phyloP scores from a whole-genome alignment of 371 early-diverging fungal genomes.

The Mortierella sp. region DNA sequence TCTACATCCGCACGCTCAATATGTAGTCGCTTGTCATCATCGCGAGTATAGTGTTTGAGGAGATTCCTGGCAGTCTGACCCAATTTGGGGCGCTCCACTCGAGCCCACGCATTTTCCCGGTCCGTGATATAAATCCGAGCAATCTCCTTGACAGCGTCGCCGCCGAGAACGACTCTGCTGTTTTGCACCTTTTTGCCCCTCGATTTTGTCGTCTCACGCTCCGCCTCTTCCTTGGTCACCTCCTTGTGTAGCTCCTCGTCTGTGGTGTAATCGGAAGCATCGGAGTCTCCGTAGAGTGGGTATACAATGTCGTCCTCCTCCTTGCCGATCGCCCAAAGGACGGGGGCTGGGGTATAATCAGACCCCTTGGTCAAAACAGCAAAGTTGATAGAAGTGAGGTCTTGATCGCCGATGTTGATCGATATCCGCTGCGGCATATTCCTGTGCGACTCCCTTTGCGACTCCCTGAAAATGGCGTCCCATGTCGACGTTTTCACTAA shows the following conservation, averaged over 20 bases:
- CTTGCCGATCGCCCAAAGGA: background rate
- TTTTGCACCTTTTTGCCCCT: background rate
- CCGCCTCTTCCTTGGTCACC: conserved; percentile 25
- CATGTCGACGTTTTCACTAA: conserved; percentile 33
- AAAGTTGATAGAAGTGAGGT: conserved; percentile 37
- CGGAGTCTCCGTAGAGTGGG: conserved; percentile 67
- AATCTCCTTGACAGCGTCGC: conserved; percentile 17
- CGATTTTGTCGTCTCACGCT: conserved; percentile 8
- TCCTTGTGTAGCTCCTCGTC: conserved; percentile 45
- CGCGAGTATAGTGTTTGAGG: background rate
- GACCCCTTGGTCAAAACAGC: conserved; percentile 18
- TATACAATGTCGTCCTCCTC: conserved; percentile 55
- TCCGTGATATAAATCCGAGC: conserved; percentile 25
- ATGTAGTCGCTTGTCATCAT: background rate
- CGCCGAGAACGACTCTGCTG: conserved; percentile 2
- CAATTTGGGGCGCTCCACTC: conserved; percentile 15
- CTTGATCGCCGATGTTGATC: conserved; percentile 9
- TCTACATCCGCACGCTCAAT: background rate
- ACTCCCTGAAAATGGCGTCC: conserved; percentile 27
- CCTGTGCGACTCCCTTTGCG: background rate
- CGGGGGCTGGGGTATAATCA: too few relatives aligned
- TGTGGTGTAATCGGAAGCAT: conserved; percentile 57
- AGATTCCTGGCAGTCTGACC: background rate
- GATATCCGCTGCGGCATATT: background rate
- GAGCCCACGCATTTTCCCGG: conserved; percentile 41